These are phyloP conservation scores for Candolleomyces efflorescens DNA, from an alignment of 768 basidiomycete species.

Conservation along the genomic window DNA sequence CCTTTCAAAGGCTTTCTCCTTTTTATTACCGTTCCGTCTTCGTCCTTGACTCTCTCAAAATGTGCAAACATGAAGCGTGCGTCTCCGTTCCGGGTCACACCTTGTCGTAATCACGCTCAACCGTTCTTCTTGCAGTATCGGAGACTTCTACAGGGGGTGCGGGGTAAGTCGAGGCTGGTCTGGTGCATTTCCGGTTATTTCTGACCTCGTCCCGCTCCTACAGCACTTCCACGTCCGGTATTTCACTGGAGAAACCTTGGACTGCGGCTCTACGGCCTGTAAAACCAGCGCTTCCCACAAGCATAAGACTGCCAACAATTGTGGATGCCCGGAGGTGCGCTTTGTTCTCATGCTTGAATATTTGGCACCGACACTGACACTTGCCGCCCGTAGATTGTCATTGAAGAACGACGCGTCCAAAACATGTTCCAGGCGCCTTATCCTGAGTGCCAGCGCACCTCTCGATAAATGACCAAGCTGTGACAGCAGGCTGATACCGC, in stretches of 20 bases:
- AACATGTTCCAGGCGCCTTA: slow-evolving; percentile 44
- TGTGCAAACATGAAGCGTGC: slow-evolving; percentile 36
- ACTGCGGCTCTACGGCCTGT: slow-evolving; percentile 35
- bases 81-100: slow-evolving; percentile 2
- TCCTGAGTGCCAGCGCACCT: slow-evolving; percentile 34
- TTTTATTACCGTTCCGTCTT: background rate
- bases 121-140: slow-evolving; percentile 27
- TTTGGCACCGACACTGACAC: background rate
- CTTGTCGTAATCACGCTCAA: slow-evolving; percentile 5
- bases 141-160: slow-evolving; percentile 48
- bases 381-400: slow-evolving; percentile 27
- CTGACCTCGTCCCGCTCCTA: slow-evolving; percentile 10
- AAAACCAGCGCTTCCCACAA: slow-evolving; percentile 38
- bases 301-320: slow-evolving; percentile 39
- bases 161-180: slow-evolving; percentile 30
- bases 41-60: slow-evolving; percentile 7
- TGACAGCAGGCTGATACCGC: too few relatives aligned
- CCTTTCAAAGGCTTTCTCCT: background rate
- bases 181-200: background rate
- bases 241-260: slow-evolving; percentile 39
- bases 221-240: slow-evolving; percentile 49
- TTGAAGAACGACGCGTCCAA: slow-evolving; percentile 39
- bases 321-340: slow-evolving; percentile 38
- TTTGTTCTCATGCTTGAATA: background rate
- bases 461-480: slow-evolving; percentile 23